These are phyloP conservation scores for Lachnellula hyalina DNA, from an alignment of 2,329 filamentous ascomycete genomes.

Conservation along the genomic window DNA sequence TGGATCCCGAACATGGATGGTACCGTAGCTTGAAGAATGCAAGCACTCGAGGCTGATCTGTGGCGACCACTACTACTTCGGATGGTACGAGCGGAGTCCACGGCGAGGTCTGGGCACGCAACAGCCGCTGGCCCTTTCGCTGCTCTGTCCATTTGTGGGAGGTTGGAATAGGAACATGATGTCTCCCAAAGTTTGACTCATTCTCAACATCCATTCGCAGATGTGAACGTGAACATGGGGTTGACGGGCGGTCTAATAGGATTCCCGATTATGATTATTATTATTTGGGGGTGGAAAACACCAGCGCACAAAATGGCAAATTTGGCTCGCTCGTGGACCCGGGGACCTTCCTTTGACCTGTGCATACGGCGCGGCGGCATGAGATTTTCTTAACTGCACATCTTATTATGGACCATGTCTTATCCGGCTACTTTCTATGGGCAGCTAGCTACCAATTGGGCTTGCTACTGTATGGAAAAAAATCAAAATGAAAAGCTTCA, in stretches of 20 bases:
- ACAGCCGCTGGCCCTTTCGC: neutral
- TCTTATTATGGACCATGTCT: slow-evolving; percentile 2
- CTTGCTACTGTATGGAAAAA: neutral
- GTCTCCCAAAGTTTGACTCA: neutral
- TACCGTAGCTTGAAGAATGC: too few species aligned
- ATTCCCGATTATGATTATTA: neutral
- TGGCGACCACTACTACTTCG: neutral
- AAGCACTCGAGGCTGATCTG: neutral
- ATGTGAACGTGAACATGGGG: neutral
- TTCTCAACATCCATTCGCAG: too few species aligned
- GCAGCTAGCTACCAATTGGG: neutral
- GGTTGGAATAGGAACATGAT: neutral
- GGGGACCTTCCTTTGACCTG: neutral
- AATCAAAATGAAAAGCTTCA: neutral
- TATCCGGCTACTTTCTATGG: neutral
- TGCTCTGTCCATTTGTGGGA: too few species aligned
- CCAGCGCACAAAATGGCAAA: neutral
- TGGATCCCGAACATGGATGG: neutral
- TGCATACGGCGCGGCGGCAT: slow-evolving; percentile 7
- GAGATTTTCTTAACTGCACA: slow-evolving; percentile 12
- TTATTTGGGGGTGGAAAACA: neutral
- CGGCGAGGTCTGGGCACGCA: neutral
- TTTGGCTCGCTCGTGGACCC: neutral
- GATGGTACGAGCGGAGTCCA: neutral
- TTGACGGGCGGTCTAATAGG: neutral